Base-by-base conservation (phyloP, 805 yeast species). In the Candida germanica region DNA sequence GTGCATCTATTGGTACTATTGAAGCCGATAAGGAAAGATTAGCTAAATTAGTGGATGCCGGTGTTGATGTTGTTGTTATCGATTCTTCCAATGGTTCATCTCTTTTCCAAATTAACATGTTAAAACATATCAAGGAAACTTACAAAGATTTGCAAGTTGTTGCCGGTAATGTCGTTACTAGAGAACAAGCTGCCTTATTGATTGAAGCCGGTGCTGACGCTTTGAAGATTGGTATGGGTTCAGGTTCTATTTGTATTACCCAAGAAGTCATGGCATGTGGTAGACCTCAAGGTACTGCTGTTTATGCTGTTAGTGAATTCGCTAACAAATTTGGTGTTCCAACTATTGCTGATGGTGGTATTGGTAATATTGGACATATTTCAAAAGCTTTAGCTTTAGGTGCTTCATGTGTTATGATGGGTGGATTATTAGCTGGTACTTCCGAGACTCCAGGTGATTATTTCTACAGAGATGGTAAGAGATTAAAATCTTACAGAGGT, bases 191-290 rank as follows among this genome's bases (percentile, higher is more conserved):
- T 51, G 98, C 98, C 44, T 75, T 79, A 58, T 77, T 93, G 58
- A 91, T 88, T 41, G 83, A 76, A 54, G 96, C 95, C 35, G 98
- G 98, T 69, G 96, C 95, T 36, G 98, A 93, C 64, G 98, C 89
- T 63, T 75, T 93, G 56, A 87, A 98, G 78, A 91, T 93, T 52
- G 98, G 98, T 72, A 93, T 93, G 98, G 98, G 98, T 61, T 87
- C 98, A 22, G 98, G 98, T 57, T 87, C 97, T 45, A 94, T 94
- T 63, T 93, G 98, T 78, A 93, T 93, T 62, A 93, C 98, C 36
- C 98, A 93, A 73, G 98, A 93, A 73, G 98, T 93, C 43, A 93
- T 93, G 98, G 98, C 98, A 35, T 95, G 96, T 71, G 98, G 98
- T 71, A 88, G 98, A 77, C 98, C 98, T 44, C 98, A 93, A 75